Conservation (phyloP, 257 asterid genomes). For the Haberlea rhodopensis region DNA sequence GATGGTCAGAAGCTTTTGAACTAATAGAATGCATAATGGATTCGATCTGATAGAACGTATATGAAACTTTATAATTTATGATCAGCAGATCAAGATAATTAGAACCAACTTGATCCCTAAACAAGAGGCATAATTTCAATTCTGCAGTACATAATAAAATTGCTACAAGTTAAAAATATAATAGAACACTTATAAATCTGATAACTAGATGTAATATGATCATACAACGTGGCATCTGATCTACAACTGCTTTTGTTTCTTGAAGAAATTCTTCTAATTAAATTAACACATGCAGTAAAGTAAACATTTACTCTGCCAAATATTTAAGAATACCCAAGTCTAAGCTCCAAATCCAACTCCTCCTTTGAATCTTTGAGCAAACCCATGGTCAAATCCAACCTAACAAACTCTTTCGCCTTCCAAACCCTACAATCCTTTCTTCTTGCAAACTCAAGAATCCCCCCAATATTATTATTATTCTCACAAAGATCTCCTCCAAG, state of each 20-base stretch:
- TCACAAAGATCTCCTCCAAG: slow-evolving; percentile 26
- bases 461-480: slow-evolving; percentile 33
- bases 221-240: background rate
- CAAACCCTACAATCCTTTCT: slow-evolving; percentile 38
- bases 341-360: slow-evolving; percentile 76
- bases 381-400: slow-evolving; percentile 48
- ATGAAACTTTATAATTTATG: background rate
- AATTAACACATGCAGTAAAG: background rate
- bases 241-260: background rate
- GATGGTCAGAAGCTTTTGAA: background rate
- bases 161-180: background rate
- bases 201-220: no score
- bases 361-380: slow-evolving; percentile 40
- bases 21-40: background rate
- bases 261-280: background rate
- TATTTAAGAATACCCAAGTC: slow-evolving; percentile 54
- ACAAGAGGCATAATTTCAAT: background rate
- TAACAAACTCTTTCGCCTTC: slow-evolving; percentile 41
- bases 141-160: background rate
- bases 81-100: background rate
- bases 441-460: slow-evolving; percentile 26
- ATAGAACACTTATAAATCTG: no score
- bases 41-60: background rate
- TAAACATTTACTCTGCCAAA: background rate
- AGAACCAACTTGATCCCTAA: background rate